Evolutionary conservation across 768 basidiomycete species (phyloP).

Genomic region (Jaapia argillacea): DNA sequence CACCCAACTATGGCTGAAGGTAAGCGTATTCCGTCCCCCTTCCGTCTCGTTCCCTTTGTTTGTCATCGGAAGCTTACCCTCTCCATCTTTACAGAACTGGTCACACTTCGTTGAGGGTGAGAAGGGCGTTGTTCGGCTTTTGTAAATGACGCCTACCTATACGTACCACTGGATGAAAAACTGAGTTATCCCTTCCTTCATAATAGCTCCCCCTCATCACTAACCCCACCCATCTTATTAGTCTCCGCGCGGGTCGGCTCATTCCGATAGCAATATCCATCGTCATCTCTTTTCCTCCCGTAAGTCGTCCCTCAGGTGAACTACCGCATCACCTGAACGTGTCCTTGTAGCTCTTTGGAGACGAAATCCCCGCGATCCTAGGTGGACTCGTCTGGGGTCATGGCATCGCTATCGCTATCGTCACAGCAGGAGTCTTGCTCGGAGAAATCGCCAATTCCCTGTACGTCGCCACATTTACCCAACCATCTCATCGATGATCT

Average conservation of each 20-base stretch:
- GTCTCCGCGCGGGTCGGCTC: constrained; percentile 23
- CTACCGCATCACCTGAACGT: background rate
- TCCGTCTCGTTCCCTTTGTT: too few relatives aligned
- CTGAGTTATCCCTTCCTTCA: background rate
- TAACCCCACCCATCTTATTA: constrained; percentile 3
- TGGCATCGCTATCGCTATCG: constrained; percentile 31
- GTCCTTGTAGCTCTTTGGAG: constrained; percentile 23
- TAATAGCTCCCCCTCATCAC: background rate
- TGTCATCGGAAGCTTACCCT: too few relatives aligned
- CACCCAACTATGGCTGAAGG: constrained; percentile 85
- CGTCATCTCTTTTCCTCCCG: constrained; percentile 32
- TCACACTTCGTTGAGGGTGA: constrained; percentile 2
- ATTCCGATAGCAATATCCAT: constrained; percentile 35
- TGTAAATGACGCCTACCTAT: too few relatives aligned
- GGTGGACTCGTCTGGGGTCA: constrained; percentile 32
- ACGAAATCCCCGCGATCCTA: constrained; percentile 31
- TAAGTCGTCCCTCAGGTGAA: constrained; percentile 9
- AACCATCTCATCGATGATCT: background rate
- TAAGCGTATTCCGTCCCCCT: constrained; percentile 15
- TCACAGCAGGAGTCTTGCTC: constrained; percentile 20
- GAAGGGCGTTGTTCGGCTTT: too few relatives aligned
- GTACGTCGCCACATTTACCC: constrained; percentile 8
- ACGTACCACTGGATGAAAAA: background rate
- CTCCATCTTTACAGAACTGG: constrained; percentile 2
- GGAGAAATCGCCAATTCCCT: constrained; percentile 25